Conservation (phyloP, 306 rosid genomes). For the Quercus variabilis region DNA sequence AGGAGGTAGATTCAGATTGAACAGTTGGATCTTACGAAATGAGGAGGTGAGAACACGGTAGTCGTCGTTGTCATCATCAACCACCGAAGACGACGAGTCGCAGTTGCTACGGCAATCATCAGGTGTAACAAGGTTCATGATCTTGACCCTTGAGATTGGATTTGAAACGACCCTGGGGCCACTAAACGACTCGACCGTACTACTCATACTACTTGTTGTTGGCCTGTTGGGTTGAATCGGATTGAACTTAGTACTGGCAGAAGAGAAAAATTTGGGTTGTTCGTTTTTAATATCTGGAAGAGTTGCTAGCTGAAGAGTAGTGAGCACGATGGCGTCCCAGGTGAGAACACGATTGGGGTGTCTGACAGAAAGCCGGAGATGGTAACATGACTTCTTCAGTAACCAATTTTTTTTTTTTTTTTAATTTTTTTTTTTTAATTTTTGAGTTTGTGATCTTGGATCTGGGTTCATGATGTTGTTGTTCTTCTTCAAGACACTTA, state of each 20-base stretch:
- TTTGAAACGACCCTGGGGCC: conserved; percentile 50
- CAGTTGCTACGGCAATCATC: conserved; percentile 88
- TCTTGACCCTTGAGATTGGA: conserved; percentile 12
- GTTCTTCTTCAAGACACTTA: no score
- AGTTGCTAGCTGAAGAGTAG: conserved; percentile 15
- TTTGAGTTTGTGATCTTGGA: no score
- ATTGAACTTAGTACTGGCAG: conserved; percentile 33
- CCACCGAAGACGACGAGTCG: conserved; percentile 82
- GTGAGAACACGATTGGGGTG: no score
- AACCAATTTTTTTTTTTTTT: no score
- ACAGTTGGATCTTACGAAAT: conserved; percentile 42
- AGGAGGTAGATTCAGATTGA: conserved; percentile 86
- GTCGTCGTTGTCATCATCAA: conserved; percentile 47
- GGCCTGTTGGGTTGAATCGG: conserved; percentile 31
- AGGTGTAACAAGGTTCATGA: conserved; percentile 24
- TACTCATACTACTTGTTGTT: conserved; percentile 80
- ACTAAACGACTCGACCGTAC: conserved; percentile 91
- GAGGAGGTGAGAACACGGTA: conserved; percentile 63
- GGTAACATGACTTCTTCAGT: no score
- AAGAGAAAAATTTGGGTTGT: conserved; percentile 33
- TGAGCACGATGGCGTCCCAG: no score
- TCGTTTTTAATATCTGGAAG: conserved; percentile 17
- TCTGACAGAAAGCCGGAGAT: no score
- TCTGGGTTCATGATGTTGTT: no score
- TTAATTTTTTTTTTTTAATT: no score